Evolutionary conservation across 179 eudicot genomes (phyloP), one percentile per base, ranked within the genome.

Genomic region (Nepenthes alata): DNA sequence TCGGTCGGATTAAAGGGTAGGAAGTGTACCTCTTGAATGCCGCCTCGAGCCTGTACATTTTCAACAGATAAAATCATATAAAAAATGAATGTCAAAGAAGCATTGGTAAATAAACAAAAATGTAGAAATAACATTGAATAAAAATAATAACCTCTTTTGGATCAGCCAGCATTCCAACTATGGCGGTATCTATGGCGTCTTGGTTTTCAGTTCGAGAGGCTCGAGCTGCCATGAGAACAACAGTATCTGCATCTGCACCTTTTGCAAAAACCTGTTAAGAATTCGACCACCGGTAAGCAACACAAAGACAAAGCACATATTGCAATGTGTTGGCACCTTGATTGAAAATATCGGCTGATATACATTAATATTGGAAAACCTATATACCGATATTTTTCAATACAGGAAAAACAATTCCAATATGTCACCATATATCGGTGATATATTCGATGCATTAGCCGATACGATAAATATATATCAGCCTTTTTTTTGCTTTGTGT

Each of bases 1-100:
- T 89, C 95, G 52, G 97, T 89, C 25, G 97, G 97, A 67, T 89
- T 89, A 70, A 89, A 89, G 15, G 97, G 97, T 37, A 89, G 80
- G 72, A 89, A 89, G 62, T 89, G 97, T 12, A 89, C 6, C 80
- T 89, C 97, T 74, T 75, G 85, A 75, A 89, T 51, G 38, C 87
- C 89, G 75, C 95, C 95, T 36, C 97, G 87, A 11, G 97, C 97
- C 96, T 89, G 70, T 35, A 58, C 6, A 61, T 34, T 53, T 61
- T 6, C 62, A 71, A 15, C 53, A 34, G 44, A 34, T 11, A 57
- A 50, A 16, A 12, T 12, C 70, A 59, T 39, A 62, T 54, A 35
- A 54, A 62, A 69, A 14, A 2, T 44, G 48, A 49, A 12, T 25
- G 15, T 8, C 25, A 45, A 41, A 8, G 13, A 14, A 53, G 35